Percentiles rank a stretch among this genome's conserved stretches.
Conservation (phyloP, 1,284 basidiomycete genomes). For the Ceratobasidium papillatum region DNA sequence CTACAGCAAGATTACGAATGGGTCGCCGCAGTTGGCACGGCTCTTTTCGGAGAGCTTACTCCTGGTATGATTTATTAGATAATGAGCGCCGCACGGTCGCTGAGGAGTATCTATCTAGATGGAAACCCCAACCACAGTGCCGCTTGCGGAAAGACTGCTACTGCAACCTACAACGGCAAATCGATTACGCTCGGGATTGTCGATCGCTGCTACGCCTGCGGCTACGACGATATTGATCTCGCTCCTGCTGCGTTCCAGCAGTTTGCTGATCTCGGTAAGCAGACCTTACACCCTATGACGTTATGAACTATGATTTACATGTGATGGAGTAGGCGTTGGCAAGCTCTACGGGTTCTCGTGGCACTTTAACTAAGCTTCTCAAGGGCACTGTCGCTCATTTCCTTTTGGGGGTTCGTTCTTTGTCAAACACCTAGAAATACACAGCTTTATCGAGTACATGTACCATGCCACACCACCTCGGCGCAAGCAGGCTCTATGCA, state of each 20-base stretch:
- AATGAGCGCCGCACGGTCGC: too few species aligned
- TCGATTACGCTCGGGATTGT: conserved; percentile 30
- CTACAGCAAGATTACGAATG: conserved; percentile 32
- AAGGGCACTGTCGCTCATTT: too few species aligned
- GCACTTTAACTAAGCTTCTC: conserved; percentile 30
- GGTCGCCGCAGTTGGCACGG: conserved; percentile 23
- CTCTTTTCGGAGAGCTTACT: conserved; percentile 23
- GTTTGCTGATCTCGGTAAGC: conserved; percentile 32
- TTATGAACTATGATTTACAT: neutral
- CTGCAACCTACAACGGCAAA: conserved; percentile 36
- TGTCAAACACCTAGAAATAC: too few species aligned
- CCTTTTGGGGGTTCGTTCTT: too few species aligned
- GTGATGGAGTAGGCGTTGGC: neutral
- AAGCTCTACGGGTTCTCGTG: conserved; percentile 34
- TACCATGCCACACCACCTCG: too few species aligned
- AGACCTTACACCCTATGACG: neutral
- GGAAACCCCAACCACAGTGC: conserved; percentile 36
- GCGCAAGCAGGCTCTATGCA: too few species aligned
- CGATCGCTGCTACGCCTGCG: conserved; percentile 34
- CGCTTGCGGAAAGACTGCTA: conserved; percentile 37
- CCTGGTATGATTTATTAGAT: neutral
- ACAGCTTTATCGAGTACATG: too few species aligned
- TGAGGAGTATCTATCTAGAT: neutral
- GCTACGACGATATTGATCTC: conserved; percentile 35
- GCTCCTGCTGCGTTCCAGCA: conserved; percentile 33